These are phyloP conservation scores for Zygoascus tannicola DNA, from an alignment of 805 yeast genomes.

Conservation along the genomic window DNA sequence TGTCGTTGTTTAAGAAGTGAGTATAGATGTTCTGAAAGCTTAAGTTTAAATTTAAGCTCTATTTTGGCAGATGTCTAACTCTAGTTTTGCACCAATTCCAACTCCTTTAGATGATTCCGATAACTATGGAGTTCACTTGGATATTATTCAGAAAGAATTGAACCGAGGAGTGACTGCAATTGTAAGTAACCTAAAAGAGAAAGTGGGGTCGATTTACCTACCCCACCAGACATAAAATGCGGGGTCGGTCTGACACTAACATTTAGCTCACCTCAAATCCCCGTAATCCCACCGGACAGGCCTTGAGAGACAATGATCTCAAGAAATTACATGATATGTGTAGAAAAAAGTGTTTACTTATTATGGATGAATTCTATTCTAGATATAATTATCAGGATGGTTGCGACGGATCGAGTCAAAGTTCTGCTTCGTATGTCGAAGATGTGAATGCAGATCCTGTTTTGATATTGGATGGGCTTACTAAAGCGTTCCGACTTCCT, in stretches of 20 bases:
- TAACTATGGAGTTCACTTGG: constrained; percentile 46
- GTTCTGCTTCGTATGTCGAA: constrained; percentile 42
- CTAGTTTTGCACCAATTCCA: constrained; percentile 48
- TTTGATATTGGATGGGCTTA: constrained; percentile 48
- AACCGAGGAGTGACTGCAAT: constrained; percentile 50
- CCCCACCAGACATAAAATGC: no score
- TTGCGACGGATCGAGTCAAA: constrained; percentile 43
- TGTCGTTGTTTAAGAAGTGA: constrained; percentile 46
- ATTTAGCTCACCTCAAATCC: constrained; percentile 42
- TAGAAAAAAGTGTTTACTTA: constrained; percentile 42
- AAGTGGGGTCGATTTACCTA: no score
- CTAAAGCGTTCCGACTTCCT: constrained; percentile 53
- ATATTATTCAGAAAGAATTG: constrained; percentile 43
- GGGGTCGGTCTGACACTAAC: no score
- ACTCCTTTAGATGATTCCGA: constrained; percentile 51
- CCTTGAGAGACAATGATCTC: constrained; percentile 41
- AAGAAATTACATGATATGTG: constrained; percentile 43
- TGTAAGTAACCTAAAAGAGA: constrained; percentile 19
- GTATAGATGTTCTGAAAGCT: constrained; percentile 2
- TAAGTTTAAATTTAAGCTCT: no score
- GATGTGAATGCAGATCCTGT: constrained; percentile 54
- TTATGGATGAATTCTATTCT: constrained; percentile 57
- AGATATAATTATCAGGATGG: constrained; percentile 46
- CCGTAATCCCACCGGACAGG: constrained; percentile 52
- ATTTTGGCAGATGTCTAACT: no score